Conservation (phyloP, 2,329 filamentous ascomycete species). For the Cladophialophora immunda region DNA sequence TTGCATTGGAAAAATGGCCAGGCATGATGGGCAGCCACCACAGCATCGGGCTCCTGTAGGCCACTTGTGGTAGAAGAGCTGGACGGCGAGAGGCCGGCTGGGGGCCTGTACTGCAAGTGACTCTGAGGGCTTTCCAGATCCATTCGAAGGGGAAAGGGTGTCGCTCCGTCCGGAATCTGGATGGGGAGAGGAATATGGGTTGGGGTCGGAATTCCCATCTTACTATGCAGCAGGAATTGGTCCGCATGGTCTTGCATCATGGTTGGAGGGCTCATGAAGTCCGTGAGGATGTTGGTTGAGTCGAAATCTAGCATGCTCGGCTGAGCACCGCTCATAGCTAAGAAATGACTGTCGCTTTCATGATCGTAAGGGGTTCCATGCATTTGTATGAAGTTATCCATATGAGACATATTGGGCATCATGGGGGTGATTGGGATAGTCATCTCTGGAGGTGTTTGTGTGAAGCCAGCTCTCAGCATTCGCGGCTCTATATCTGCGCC, state of each 20-base stretch:
- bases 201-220: conserved; percentile 36
- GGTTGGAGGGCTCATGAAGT: conserved; percentile 40
- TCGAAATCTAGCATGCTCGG: conserved; percentile 40
- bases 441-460: conserved; percentile 40
- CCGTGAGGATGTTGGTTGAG: conserved; percentile 34
- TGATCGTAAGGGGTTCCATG: conserved; percentile 38
- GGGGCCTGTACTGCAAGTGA: conserved; percentile 29
- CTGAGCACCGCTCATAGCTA: conserved; percentile 37
- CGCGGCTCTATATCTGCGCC: conserved; percentile 36
- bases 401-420: conserved; percentile 40
- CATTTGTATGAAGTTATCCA: conserved; percentile 40
- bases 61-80: conserved; percentile 36
- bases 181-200: conserved; percentile 35
- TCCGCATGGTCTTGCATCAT: conserved; percentile 39
- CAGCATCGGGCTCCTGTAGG: conserved; percentile 54
- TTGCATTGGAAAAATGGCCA: conserved; percentile 64
- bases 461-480: conserved; percentile 37
- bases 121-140: conserved; percentile 36
- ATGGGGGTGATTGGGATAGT: conserved; percentile 40
- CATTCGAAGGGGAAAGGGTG: conserved; percentile 31
- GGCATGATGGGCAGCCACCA: conserved; percentile 60
- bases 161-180: conserved; percentile 34
- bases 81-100: conserved; percentile 37
- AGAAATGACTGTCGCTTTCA: conserved; percentile 39
- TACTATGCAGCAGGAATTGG: conserved; percentile 35